These are phyloP conservation scores for Fusarium sp. DNA, from an alignment of 2,329 filamentous ascomycete species.

Conservation along the genomic window DNA sequence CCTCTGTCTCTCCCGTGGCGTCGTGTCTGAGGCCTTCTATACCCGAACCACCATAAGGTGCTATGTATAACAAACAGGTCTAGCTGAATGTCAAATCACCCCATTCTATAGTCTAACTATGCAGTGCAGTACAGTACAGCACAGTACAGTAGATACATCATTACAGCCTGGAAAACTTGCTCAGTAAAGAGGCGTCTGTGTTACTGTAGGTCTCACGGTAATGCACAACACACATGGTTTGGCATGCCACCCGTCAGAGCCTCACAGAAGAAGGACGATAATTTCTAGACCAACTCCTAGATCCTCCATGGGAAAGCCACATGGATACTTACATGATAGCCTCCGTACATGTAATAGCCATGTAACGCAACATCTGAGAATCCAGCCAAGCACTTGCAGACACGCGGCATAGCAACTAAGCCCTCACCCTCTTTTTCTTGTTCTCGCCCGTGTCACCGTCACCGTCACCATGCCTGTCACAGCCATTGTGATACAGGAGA, in stretches of 20 bases:
- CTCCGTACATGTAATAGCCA: slow-evolving; percentile 12
- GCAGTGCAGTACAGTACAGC: neutral
- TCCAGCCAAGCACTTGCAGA: slow-evolving; percentile 39
- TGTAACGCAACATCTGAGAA: slow-evolving; percentile 9
- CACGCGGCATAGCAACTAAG: slow-evolving; percentile 29
- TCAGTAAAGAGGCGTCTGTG: neutral
- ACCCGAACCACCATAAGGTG: neutral
- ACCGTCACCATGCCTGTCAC: neutral
- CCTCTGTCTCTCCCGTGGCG: neutral
- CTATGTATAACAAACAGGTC: neutral
- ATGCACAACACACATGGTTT: slow-evolving; percentile 26
- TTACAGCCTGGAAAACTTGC: neutral
- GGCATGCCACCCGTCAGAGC: slow-evolving; percentile 15
- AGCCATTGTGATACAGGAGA: slow-evolving; percentile 4
- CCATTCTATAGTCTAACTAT: neutral
- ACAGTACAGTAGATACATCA: neutral
- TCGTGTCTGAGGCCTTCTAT: slow-evolving; percentile 18
- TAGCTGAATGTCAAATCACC: neutral
- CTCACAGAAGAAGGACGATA: neutral
- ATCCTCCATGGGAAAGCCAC: slow-evolving; percentile 1
- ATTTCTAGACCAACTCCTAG: neutral
- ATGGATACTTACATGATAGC: slow-evolving; percentile 11
- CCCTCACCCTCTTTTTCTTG: slow-evolving; percentile 8
- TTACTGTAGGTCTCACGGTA: slow-evolving; percentile 5
- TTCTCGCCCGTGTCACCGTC: slow-evolving; percentile 13